phyloP scores from a whole-genome alignment of 208 protist genomes.

The Porcisia hertigi region DNA sequence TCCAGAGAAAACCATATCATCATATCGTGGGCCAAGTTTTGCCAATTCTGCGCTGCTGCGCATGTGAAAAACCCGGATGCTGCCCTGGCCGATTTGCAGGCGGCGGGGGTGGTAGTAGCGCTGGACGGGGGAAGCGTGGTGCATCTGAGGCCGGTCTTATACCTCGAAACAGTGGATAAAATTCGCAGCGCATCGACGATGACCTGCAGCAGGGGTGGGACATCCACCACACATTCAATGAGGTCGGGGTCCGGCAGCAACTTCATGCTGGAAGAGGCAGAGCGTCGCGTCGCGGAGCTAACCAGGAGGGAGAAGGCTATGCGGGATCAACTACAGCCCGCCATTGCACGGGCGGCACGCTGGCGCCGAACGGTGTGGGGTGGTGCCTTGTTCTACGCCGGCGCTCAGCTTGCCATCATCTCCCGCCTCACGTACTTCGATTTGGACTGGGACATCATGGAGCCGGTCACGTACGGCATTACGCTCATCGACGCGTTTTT shows the following conservation, averaged over 20 bases:
- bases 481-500: conserved; percentile 56
- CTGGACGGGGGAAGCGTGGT: conserved; percentile 47
- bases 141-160: conserved; percentile 66
- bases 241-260: not conserved
- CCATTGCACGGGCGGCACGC: conserved; percentile 46
- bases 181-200: not conserved
- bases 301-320: conserved; percentile 39
- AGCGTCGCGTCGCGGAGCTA: conserved; percentile 37
- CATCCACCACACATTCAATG: not conserved
- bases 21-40: conserved; percentile 56
- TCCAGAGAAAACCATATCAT: conserved; percentile 34
- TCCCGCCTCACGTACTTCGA: conserved; percentile 88
- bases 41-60: conserved; percentile 49
- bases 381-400: conserved; percentile 52
- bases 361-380: conserved; percentile 75
- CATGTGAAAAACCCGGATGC: conserved; percentile 48
- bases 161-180: conserved; percentile 41
- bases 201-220: not conserved
- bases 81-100: conserved; percentile 47
- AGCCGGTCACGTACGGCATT: conserved; percentile 85
- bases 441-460: conserved; percentile 92
- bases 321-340: conserved; percentile 40
- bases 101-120: conserved; percentile 55
- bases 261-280: conserved; percentile 51
- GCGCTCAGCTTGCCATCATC: conserved; percentile 75